Percentiles rank a stretch among this genome's conserved stretches.
These are phyloP conservation scores for Cladophialophora chaetospira DNA, from an alignment of 2,329 filamentous ascomycete species.

Conservation along the genomic window DNA sequence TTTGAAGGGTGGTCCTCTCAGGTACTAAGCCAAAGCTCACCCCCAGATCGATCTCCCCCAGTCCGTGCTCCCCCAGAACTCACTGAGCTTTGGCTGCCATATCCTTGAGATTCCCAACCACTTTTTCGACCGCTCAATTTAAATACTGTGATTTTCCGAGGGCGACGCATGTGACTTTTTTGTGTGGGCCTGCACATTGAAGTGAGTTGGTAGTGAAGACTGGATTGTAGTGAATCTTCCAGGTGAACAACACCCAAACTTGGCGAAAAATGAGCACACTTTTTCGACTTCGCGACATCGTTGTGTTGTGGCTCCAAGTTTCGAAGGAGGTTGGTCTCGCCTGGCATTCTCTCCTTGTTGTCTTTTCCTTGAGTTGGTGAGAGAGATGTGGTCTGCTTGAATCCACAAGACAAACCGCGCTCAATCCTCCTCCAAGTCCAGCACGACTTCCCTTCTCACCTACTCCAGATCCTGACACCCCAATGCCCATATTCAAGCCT, in stretches of 20 bases:
- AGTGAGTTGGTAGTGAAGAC: background rate
- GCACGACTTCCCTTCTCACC: background rate
- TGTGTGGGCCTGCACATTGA: background rate
- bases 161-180: background rate
- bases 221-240: background rate
- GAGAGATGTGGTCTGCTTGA: too few species aligned
- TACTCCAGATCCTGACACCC: background rate
- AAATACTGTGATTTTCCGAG: background rate
- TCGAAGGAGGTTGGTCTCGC: too few species aligned
- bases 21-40: background rate
- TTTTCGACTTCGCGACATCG: too few species aligned
- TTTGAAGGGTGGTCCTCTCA: background rate
- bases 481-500: background rate
- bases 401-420: too few species aligned
- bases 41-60: background rate
- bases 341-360: too few species aligned
- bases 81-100: background rate
- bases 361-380: too few species aligned
- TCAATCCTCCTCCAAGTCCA: background rate
- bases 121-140: background rate
- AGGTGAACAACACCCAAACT: too few species aligned
- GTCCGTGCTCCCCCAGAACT: background rate
- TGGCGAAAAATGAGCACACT: background rate
- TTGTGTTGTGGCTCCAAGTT: too few species aligned
- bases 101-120: background rate